phyloP scores from a whole-genome alignment of 768 basidiomycete species.

The Dioszegia aurantiaca region DNA sequence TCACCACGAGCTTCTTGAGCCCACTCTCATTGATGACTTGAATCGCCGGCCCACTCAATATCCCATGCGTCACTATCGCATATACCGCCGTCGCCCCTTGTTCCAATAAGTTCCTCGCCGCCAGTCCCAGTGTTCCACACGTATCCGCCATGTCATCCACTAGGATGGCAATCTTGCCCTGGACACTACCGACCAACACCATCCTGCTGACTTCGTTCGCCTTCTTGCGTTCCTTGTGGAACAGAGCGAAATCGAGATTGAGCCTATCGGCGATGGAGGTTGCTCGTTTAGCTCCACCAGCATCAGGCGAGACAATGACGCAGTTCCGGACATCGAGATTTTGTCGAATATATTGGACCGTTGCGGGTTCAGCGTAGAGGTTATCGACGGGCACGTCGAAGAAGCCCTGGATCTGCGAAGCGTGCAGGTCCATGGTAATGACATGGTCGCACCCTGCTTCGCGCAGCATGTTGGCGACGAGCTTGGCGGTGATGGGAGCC shows the following conservation, averaged over 20 bases:
- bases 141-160: slow-evolving; percentile 99
- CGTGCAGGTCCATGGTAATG: slow-evolving; percentile 71
- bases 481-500: slow-evolving; percentile 95
- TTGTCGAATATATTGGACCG: slow-evolving; percentile 87
- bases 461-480: slow-evolving; percentile 95
- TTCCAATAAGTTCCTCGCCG: slow-evolving; percentile 78
- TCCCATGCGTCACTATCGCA: slow-evolving; percentile 86
- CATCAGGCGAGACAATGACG: slow-evolving; percentile 94
- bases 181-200: slow-evolving; percentile 89
- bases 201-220: slow-evolving; percentile 59
- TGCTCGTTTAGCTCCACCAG: slow-evolving; percentile 95
- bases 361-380: slow-evolving; percentile 89
- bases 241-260: slow-evolving; percentile 89
- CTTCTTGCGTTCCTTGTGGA: slow-evolving; percentile 82
- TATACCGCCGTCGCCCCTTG: slow-evolving; percentile 83
- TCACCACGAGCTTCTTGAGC: slow-evolving; percentile 85
- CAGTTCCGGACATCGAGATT: slow-evolving; percentile 79
- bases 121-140: slow-evolving; percentile 80
- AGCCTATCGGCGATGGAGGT: slow-evolving; percentile 95
- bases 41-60: slow-evolving; percentile 36
- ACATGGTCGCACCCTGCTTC: slow-evolving; percentile 98
- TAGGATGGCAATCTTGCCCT: slow-evolving; percentile 89
- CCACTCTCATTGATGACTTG: slow-evolving; percentile 30
- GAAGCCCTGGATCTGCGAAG: slow-evolving; percentile 98
- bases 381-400: slow-evolving; percentile 73